Evolutionary conservation across 75 land plant species (phyloP).

Genomic region (Selaginella moellendorffii): DNA sequence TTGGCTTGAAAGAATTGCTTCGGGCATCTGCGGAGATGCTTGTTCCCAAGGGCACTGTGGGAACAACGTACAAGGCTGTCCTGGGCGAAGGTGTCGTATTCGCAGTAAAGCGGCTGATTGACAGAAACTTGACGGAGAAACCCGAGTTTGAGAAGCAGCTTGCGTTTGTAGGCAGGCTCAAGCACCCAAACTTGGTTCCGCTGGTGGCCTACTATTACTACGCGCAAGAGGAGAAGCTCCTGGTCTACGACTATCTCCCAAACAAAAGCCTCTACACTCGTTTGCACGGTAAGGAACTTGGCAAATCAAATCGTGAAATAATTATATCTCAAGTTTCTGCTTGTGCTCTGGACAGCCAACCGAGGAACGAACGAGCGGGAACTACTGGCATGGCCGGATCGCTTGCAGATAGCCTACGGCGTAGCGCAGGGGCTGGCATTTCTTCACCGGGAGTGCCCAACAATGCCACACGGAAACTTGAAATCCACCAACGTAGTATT

Average conservation of each 20-base stretch:
- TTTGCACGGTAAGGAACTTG: slow-evolving; percentile 57
- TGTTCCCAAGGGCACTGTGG: slow-evolving; percentile 66
- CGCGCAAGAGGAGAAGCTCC: slow-evolving; percentile 69
- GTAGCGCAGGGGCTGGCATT: neutral
- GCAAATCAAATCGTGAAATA: no score
- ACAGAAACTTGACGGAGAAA: slow-evolving; percentile 16
- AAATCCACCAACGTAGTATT: neutral
- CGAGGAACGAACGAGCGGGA: neutral
- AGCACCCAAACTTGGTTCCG: slow-evolving; percentile 65
- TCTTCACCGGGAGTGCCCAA: neutral
- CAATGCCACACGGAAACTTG: neutral
- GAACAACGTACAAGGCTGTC: slow-evolving; percentile 79
- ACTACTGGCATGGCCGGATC: neutral
- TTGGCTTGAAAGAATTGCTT: slow-evolving; percentile 48
- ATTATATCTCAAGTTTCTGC: neutral
- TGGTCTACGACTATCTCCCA: slow-evolving; percentile 62
- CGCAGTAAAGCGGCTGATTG: slow-evolving; percentile 64
- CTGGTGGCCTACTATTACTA: slow-evolving; percentile 61
- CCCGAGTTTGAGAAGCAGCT: slow-evolving; percentile 47
- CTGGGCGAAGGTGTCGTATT: slow-evolving; percentile 58
- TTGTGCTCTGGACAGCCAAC: neutral
- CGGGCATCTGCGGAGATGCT: slow-evolving; percentile 75
- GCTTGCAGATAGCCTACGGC: neutral
- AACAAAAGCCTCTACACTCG: slow-evolving; percentile 72
- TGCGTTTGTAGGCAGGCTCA: slow-evolving; percentile 43